Evolutionary conservation across 768 basidiomycete species (phyloP).

Genomic region (Podaxis pistillaris): DNA sequence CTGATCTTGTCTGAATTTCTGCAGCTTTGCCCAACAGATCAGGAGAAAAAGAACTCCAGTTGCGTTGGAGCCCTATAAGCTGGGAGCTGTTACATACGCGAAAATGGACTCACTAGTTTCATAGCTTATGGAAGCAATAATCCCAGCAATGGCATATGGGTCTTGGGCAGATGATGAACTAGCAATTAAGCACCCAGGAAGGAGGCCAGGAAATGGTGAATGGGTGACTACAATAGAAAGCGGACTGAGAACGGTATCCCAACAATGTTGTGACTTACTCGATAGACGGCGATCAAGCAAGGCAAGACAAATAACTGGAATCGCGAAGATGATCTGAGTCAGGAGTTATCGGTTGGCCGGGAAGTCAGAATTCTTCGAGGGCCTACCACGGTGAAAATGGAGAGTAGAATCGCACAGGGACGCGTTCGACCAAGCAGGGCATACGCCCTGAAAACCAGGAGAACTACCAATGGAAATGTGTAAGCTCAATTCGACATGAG

Average conservation of each 20-base stretch:
- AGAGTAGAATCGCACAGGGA: neutral
- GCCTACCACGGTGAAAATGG: neutral
- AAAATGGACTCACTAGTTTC: neutral
- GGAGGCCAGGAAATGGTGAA: neutral
- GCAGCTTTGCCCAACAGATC: neutral
- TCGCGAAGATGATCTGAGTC: neutral
- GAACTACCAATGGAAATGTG: too few relatives aligned
- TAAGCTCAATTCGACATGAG: too few relatives aligned
- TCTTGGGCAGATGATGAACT: neutral
- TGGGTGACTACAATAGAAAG: neutral
- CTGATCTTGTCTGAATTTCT: neutral
- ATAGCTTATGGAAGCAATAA: neutral
- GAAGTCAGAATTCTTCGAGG: neutral
- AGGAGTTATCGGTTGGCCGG: neutral
- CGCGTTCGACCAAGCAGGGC: neutral
- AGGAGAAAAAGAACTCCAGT: neutral
- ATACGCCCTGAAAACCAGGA: too few relatives aligned
- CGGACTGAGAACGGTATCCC: neutral
- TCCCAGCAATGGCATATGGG: neutral
- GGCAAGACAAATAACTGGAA: neutral
- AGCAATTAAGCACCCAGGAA: neutral
- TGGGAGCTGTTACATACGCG: too few relatives aligned
- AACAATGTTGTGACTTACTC: neutral
- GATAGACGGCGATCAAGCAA: neutral
- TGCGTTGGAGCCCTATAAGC: neutral